A percentile compares a stretch with the other conserved stretches of the same genome.
phyloP scores from a whole-genome alignment of 1,284 basidiomycete genomes.

The Xerocomus minutiporus region DNA sequence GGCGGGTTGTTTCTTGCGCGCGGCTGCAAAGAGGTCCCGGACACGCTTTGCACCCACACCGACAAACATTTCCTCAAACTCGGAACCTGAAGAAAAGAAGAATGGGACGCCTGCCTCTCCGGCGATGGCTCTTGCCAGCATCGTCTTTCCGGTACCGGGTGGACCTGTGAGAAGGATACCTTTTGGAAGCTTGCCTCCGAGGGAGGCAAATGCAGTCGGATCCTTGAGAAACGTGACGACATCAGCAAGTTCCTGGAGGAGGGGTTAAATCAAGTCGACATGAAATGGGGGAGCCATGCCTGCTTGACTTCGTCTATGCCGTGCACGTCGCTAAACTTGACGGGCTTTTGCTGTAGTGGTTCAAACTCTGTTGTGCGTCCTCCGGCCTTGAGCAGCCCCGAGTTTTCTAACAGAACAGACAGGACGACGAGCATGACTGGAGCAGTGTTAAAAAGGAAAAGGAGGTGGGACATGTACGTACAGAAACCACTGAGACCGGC shows the following conservation, averaged over 20 bases:
- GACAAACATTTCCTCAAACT: slow-evolving; percentile 98
- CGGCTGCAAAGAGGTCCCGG: slow-evolving; percentile 91
- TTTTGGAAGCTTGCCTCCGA: slow-evolving; percentile 90
- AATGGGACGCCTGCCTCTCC: slow-evolving; percentile 96
- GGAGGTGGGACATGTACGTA: slow-evolving; percentile 31
- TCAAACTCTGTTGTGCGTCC: slow-evolving; percentile 74
- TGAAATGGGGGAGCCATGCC: slow-evolving; percentile 34
- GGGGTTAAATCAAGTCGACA: neutral
- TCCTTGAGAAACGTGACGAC: slow-evolving; percentile 92
- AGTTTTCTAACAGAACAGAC: slow-evolving; percentile 87
- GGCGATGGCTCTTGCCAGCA: slow-evolving; percentile 92
- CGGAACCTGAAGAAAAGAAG: slow-evolving; percentile 85
- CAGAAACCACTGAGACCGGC: slow-evolving; percentile 49
- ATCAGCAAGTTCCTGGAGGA: slow-evolving; percentile 77
- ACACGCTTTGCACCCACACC: slow-evolving; percentile 96
- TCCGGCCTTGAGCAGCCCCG: slow-evolving; percentile 85
- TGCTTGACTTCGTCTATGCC: slow-evolving; percentile 93
- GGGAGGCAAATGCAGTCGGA: slow-evolving; percentile 79
- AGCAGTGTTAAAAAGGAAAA: slow-evolving; percentile 4
- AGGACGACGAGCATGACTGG: slow-evolving; percentile 77
- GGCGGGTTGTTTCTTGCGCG: slow-evolving; percentile 90
- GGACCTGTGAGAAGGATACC: slow-evolving; percentile 87
- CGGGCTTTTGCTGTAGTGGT: slow-evolving; percentile 69
- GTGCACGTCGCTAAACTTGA: slow-evolving; percentile 90
- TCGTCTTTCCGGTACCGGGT: slow-evolving; percentile 94